These are phyloP conservation scores for Boletus fagicola DNA, from an alignment of 768 basidiomycete species.

Conservation along the genomic window DNA sequence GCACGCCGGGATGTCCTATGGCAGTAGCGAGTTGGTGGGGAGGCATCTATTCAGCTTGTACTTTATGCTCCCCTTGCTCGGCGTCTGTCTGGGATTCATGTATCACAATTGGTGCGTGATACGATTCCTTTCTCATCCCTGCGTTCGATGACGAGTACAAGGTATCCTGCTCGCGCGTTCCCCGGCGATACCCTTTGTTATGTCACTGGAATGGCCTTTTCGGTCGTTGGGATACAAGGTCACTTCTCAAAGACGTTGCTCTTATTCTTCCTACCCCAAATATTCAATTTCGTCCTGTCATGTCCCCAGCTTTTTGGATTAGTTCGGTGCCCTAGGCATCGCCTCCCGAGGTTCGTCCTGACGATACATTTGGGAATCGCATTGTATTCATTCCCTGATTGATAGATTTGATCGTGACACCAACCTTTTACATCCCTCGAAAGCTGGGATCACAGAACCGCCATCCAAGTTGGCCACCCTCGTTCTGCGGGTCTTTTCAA, in stretches of 20 bases:
- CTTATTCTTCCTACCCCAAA: slow-evolving; percentile 95
- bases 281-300: slow-evolving; percentile 95
- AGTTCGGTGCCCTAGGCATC: slow-evolving; percentile 91
- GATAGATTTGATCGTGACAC: slow-evolving; percentile 71
- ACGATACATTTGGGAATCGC: neutral
- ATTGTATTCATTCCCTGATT: neutral
- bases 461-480: slow-evolving; percentile 54
- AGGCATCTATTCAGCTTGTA: slow-evolving; percentile 95
- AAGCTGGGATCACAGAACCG: slow-evolving; percentile 54
- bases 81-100: slow-evolving; percentile 85
- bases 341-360: slow-evolving; percentile 74
- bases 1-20: slow-evolving; percentile 83
- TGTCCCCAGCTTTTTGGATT: slow-evolving; percentile 94
- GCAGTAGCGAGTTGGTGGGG: slow-evolving; percentile 83
- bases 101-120: slow-evolving; percentile 90
- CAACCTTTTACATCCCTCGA: slow-evolving; percentile 77
- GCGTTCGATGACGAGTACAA: neutral
- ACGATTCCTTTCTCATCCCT: neutral
- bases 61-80: slow-evolving; percentile 94
- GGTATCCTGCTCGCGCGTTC: slow-evolving; percentile 95
- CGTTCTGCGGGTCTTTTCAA: slow-evolving; percentile 57
- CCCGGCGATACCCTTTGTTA: slow-evolving; percentile 98
- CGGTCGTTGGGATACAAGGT: slow-evolving; percentile 94
- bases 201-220: slow-evolving; percentile 97
- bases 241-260: slow-evolving; percentile 97